phyloP scores from a whole-genome alignment of 2,329 filamentous ascomycete genomes.

The Dissoconium aciculare region DNA sequence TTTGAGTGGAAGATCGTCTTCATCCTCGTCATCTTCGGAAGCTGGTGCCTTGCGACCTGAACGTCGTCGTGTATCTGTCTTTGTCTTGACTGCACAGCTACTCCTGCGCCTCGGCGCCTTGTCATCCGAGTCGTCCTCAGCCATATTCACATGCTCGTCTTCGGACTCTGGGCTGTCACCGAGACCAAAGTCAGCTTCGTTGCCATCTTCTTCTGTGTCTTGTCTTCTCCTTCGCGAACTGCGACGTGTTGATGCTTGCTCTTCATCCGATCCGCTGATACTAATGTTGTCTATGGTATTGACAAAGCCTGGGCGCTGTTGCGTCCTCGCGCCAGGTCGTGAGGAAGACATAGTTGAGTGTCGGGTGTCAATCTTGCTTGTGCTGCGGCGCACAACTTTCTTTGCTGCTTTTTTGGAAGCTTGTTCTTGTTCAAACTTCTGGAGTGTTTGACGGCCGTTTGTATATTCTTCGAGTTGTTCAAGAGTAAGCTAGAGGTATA shows the following conservation, averaged over 20 bases:
- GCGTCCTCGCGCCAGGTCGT: slow-evolving; percentile 10
- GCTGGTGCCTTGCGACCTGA: too few relatives aligned
- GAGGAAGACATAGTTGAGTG: slow-evolving; percentile 15
- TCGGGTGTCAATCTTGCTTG: slow-evolving; percentile 4
- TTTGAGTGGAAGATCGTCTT: slow-evolving; percentile 17
- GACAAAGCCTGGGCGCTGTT: slow-evolving; percentile 13
- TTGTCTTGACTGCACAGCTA: too few relatives aligned
- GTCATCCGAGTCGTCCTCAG: too few relatives aligned
- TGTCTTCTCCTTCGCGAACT: slow-evolving; percentile 9
- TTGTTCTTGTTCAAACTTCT: slow-evolving; percentile 23
- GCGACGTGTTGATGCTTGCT: slow-evolving; percentile 14
- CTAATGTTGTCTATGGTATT: slow-evolving; percentile 17
- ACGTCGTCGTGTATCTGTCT: too few relatives aligned
- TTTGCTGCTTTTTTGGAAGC: slow-evolving; percentile 8
- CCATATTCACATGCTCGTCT: slow-evolving; percentile 11
- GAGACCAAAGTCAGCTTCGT: slow-evolving; percentile 8
- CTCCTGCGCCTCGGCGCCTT: too few relatives aligned
- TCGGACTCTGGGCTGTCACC: too few relatives aligned
- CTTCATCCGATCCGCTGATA: slow-evolving; percentile 13
- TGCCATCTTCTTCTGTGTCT: slow-evolving; percentile 15
- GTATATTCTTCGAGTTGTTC: too few relatives aligned
- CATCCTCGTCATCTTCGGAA: slow-evolving; percentile 5
- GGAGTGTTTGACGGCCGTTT: slow-evolving; percentile 34
- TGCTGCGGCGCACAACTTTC: slow-evolving; percentile 4
- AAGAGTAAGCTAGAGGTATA: too few relatives aligned